A percentile compares a stretch with the other conserved stretches of the same genome.
Conservation (phyloP, 2,329 filamentous ascomycete species). For the Penicillium sp. region DNA sequence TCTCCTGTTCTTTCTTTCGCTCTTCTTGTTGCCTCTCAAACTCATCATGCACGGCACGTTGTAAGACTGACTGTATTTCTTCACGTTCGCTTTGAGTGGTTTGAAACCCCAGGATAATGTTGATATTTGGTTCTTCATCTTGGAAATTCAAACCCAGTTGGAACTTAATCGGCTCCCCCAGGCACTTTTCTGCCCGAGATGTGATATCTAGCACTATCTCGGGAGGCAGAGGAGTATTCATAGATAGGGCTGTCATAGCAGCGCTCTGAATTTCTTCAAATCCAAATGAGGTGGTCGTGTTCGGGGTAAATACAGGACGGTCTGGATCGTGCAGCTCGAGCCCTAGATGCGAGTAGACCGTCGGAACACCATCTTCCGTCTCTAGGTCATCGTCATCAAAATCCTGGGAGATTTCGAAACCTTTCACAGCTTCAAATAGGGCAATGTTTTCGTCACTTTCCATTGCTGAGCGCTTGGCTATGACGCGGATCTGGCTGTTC, state of each 20-base stretch:
- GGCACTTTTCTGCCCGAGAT: not conserved
- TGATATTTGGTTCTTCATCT: not conserved
- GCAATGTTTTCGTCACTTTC: not conserved
- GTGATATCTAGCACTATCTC: slow-evolving; percentile 5
- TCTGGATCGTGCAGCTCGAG: slow-evolving; percentile 16
- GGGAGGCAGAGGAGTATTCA: not conserved
- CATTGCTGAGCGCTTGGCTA: slow-evolving; percentile 10
- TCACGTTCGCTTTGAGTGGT: not conserved
- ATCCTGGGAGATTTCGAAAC: not conserved
- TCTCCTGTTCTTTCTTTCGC: not conserved
- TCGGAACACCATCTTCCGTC: not conserved
- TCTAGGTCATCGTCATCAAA: not conserved
- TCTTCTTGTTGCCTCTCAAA: not conserved
- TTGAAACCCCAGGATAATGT: slow-evolving; percentile 2
- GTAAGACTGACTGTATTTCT: not conserved
- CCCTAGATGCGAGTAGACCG: not conserved
- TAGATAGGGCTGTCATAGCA: not conserved
- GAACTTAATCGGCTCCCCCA: not conserved
- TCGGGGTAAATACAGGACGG: slow-evolving; percentile 1
- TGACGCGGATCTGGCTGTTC: slow-evolving; percentile 6
- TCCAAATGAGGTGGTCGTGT: not conserved
- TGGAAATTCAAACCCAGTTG: not conserved
- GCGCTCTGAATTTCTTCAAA: not conserved
- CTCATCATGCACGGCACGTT: not conserved
- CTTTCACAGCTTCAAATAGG: not conserved